Percentiles rank a stretch among this genome's conserved stretches.
These are phyloP conservation scores for Lanmaoa pseudosensibilis DNA, from an alignment of 768 basidiomycete genomes.

Conservation along the genomic window DNA sequence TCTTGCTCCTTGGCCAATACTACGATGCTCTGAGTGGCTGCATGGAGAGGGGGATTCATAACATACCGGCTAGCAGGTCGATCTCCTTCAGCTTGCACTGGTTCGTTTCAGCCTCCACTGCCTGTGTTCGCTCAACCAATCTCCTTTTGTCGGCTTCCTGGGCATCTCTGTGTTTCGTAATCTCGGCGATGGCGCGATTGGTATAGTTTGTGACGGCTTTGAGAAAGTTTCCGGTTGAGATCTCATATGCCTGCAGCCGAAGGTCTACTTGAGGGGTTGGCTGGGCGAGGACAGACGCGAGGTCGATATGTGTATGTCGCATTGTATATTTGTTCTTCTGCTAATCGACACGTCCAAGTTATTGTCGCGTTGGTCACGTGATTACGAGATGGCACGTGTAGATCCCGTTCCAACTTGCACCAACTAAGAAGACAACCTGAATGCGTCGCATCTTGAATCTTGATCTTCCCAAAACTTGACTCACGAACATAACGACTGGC, in stretches of 20 bases:
- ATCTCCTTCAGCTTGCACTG: conserved; percentile 79
- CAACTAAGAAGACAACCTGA: background rate
- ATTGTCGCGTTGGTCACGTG: conserved; percentile 28
- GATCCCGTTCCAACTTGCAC: background rate
- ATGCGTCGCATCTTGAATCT: background rate
- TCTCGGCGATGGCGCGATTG: conserved; percentile 64
- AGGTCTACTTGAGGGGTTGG: conserved; percentile 65
- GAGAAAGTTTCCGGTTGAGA: conserved; percentile 69
- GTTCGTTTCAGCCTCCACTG: conserved; percentile 67
- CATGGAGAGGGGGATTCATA: background rate
- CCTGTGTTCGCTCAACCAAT: conserved; percentile 57
- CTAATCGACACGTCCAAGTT: background rate
- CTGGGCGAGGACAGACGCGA: conserved; percentile 54
- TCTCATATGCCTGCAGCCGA: conserved; percentile 57
- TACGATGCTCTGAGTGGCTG: conserved; percentile 23
- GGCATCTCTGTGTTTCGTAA: conserved; percentile 62
- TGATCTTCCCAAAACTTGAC: background rate
- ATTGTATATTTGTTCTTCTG: conserved; percentile 5
- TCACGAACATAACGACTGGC: background rate
- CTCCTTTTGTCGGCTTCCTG: conserved; percentile 65
- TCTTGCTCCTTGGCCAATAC: conserved; percentile 70
- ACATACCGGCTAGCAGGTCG: conserved; percentile 73
- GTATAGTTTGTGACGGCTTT: conserved; percentile 74
- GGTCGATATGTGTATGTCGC: conserved; percentile 56
- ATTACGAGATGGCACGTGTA: conserved; percentile 2